Base-by-base conservation (phyloP, 108 stramenopile genomes). In the Skeletonema costatum region DNA sequence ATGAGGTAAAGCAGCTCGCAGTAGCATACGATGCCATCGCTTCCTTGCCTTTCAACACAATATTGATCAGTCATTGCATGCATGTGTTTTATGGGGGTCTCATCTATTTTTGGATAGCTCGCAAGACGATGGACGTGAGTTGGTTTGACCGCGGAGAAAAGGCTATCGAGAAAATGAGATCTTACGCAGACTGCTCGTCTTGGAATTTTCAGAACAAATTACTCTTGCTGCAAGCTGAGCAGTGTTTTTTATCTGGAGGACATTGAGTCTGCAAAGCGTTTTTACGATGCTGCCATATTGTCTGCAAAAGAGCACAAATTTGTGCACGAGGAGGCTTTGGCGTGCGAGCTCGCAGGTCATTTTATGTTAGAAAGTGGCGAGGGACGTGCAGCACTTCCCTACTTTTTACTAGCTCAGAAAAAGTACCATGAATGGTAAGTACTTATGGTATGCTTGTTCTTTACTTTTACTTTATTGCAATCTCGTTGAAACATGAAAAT, bases 341-440 rank as follows among this genome's bases (percentile, higher is more conserved):
- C 42, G 14, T 44, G 42, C 14, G 42, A 44, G 14, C 42, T 44
- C 14, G 42, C 42, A 44, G 44, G 44, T 46, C 16, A 46, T n/a
- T 46, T 46, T 16, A 16, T 41, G 32, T 25, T 73, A 1, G 71
- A 64, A 32, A 41, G 17, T 8, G 71, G 71, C 2, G 33, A 73
- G 19, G 68, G 30, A 25, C 25, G 25, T 25, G 25, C 39, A 17
- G 17, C 75, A 12, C 32, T 69, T 12, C 25, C 48, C 36, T 70
- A 76, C 42, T 70, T 76, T 17, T 2, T 17, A 1, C 62, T 21
- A 42, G 69, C 76, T 14, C 42, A 71, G 29, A 31, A 71, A 13
- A 71, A 71, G 32, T 76, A 76, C 48, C 21, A 38, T n/a, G 60
- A 42, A 13, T 76, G 76, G 76, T 70, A 70, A 13, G 76, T 61